Base-by-base conservation (phyloP, 2,329 filamentous ascomycete species). In the Phialophora verrucosa region DNA sequence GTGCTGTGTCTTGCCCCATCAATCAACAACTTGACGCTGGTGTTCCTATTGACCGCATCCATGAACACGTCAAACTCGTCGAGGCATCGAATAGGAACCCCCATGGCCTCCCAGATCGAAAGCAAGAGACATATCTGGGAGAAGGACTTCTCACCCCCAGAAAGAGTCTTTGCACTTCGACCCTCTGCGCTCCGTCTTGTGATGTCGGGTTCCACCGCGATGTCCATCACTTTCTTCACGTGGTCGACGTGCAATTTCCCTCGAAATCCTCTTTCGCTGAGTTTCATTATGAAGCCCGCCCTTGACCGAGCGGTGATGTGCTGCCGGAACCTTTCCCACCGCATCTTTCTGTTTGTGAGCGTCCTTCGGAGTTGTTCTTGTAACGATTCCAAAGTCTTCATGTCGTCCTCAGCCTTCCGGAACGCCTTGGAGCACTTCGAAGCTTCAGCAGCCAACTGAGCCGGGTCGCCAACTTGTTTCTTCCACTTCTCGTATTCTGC, bases 41-140 rank as follows among this genome's bases (percentile, higher is more conserved):
- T 91, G 63, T 91, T 92, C 67, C 95, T 88, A 78, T 99, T 99
- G 66, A 98, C 92, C 72, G 90, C 92, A 79, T 99, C 95, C 95
- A 99, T 99, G 83, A 97, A 99, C 35, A 99, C 95, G 76, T 99
- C 95, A 75, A 98, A 99, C 79, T 99, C 95, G 78, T 99, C 95
- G 62, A 99, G 83, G 75, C 95, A 99, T 62, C 95, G 88, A 67
- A 99, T 90, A 0, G 93, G 94, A 20, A 93, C 96, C 11, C 95
- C 94, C 90, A 99, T 99, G 32, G 95, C 94, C 76, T 99, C 95
- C 95, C 95, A 99, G 20, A 99, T 90, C 2, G 93, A 88, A 35
- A 99, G 84, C 62, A 99, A 82, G 73, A 99, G 85, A 79, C 95
- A 99, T 66, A 98, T 96, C 3, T 94, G 97, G 3, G 93, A 96